Percentiles rank a stretch among this genome's conserved stretches.
Conservation (phyloP, 352 stramenopile genomes). For the Globisporangium apiculatum region DNA sequence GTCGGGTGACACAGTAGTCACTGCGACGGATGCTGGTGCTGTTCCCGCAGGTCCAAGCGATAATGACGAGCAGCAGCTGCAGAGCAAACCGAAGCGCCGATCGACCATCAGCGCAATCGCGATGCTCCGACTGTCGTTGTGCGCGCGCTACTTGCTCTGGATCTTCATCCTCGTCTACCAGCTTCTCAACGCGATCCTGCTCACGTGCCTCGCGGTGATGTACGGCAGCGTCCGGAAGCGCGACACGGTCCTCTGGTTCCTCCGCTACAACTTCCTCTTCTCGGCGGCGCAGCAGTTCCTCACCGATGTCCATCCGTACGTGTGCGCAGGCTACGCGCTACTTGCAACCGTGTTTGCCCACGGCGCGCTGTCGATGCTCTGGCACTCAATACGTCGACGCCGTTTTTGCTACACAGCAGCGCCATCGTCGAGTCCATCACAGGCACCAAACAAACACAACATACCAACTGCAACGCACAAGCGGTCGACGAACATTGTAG, state of each 20-base stretch:
- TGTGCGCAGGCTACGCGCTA: constrained; percentile 2
- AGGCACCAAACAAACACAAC: too few relatives aligned
- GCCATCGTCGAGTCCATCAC: neutral
- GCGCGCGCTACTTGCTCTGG: constrained; percentile 1
- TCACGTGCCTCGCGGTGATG: constrained; percentile 6
- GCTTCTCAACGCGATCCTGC: constrained; percentile 4
- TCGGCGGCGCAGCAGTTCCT: constrained; percentile 7
- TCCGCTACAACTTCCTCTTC: constrained; percentile 16
- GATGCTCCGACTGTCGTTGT: too few relatives aligned
- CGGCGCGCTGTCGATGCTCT: constrained; percentile 6
- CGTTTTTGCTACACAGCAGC: constrained; percentile 5
- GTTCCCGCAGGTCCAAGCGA: too few relatives aligned
- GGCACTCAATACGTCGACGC: constrained; percentile 3
- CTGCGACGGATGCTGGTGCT: too few relatives aligned
- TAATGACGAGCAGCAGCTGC: too few relatives aligned
- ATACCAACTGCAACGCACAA: neutral
- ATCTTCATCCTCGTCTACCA: constrained; percentile 7
- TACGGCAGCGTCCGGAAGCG: constrained; percentile 4
- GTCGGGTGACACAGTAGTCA: too few relatives aligned
- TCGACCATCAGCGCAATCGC: too few relatives aligned
- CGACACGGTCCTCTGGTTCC: constrained; percentile 13
- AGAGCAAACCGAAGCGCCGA: too few relatives aligned
- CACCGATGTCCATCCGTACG: constrained; percentile 6
- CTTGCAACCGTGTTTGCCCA: constrained; percentile 5
- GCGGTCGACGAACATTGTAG: neutral